These are phyloP conservation scores for Diaporthe aspalathi DNA, from an alignment of 2,329 filamentous ascomycete genomes.

Conservation along the genomic window DNA sequence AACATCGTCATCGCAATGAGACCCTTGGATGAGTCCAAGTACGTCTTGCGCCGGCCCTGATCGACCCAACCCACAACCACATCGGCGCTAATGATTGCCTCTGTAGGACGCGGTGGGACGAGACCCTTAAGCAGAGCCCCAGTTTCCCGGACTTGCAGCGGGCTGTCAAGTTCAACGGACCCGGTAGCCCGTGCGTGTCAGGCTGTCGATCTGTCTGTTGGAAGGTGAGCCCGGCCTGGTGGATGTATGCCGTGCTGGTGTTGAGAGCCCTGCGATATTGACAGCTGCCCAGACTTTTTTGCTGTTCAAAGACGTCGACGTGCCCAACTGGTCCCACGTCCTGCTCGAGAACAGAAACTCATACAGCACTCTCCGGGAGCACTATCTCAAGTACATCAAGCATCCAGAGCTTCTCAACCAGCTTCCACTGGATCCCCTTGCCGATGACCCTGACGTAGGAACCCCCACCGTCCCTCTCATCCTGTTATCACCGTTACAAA, in stretches of 20 bases:
- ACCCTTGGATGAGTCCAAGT: conserved; percentile 66
- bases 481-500: background rate
- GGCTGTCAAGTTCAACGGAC: conserved; percentile 70
- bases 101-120: conserved; percentile 74
- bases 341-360: conserved; percentile 76
- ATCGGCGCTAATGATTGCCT: background rate
- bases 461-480: background rate
- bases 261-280: conserved; percentile 34
- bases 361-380: conserved; percentile 78
- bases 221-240: conserved; percentile 65
- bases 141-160: conserved; percentile 71
- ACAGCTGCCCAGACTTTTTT: conserved; percentile 74
- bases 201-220: conserved; percentile 90
- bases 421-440: conserved; percentile 82
- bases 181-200: conserved; percentile 72
- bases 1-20: conserved; percentile 55
- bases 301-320: conserved; percentile 76
- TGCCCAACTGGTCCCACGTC: conserved; percentile 74
- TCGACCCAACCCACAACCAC: conserved; percentile 1
- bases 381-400: conserved; percentile 84
- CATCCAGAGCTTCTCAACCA: conserved; percentile 82
- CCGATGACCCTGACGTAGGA: conserved; percentile 76
- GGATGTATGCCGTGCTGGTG: background rate
- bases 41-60: conserved; percentile 37
- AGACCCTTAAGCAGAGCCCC: conserved; percentile 68